Evolutionary conservation across 257 asterid genomes (phyloP).

Genomic region (Voacanga thouarsii): DNA sequence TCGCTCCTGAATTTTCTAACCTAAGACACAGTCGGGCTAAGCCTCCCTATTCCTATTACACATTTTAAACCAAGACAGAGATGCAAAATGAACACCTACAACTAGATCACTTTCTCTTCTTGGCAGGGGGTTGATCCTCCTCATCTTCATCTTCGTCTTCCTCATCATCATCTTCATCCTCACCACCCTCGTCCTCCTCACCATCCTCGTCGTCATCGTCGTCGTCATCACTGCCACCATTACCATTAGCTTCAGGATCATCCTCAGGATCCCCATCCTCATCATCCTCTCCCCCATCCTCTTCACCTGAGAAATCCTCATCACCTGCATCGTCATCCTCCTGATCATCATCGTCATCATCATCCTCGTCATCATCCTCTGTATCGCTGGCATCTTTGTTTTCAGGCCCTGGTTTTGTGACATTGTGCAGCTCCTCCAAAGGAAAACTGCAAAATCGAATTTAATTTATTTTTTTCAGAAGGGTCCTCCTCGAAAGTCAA

Average conservation of each 20-base stretch:
- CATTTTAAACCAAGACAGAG: constrained; percentile 37
- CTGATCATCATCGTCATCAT: constrained; percentile 46
- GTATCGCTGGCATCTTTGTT: constrained; percentile 66
- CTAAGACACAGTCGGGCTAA: constrained; percentile 31
- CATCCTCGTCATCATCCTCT: constrained; percentile 75
- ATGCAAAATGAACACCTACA: constrained; percentile 30
- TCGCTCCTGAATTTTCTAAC: constrained; percentile 41
- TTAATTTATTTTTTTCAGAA: background rate
- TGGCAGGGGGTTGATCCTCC: constrained; percentile 82
- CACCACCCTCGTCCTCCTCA: constrained; percentile 40
- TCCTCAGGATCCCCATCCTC: constrained; percentile 61
- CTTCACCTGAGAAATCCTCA: constrained; percentile 82
- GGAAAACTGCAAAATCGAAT: constrained; percentile 47
- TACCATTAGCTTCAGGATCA: constrained; percentile 55
- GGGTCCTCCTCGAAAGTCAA: background rate
- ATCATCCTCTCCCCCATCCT: constrained; percentile 64
- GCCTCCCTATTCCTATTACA: constrained; percentile 44
- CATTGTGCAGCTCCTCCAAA: constrained; percentile 41
- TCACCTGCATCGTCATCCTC: constrained; percentile 78
- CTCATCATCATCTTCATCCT: constrained; percentile 36
- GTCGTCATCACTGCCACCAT: constrained; percentile 58
- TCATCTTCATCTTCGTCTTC: constrained; percentile 64
- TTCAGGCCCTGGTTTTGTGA: constrained; percentile 43
- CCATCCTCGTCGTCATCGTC: constrained; percentile 33
- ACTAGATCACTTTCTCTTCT: constrained; percentile 72